Percentiles rank a stretch among this genome's conserved stretches.
phyloP scores from a whole-genome alignment of 2,329 filamentous ascomycete genomes.

The Nigrospora oryzae region DNA sequence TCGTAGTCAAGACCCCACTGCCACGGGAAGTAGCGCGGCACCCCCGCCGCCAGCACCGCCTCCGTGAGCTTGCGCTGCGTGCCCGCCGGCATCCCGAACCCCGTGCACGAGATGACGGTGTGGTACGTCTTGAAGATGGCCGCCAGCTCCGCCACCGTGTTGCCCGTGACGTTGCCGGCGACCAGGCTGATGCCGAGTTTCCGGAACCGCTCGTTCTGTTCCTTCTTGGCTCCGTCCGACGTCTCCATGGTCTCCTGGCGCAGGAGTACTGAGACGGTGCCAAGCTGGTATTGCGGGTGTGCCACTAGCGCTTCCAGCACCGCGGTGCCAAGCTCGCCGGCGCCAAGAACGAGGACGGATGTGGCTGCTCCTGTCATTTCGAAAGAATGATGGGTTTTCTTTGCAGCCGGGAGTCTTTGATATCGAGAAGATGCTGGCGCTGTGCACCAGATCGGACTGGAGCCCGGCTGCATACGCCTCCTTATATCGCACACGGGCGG shows the following conservation, averaged over 20 bases:
- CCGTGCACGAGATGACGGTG: slow-evolving; percentile 51
- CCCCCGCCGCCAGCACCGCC: slow-evolving; percentile 42
- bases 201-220: slow-evolving; percentile 23
- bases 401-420: too few species aligned
- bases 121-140: slow-evolving; percentile 36
- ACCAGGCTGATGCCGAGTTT: slow-evolving; percentile 30
- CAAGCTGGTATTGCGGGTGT: slow-evolving; percentile 30
- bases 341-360: slow-evolving; percentile 51
- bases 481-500: too few species aligned
- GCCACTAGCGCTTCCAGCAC: slow-evolving; percentile 41
- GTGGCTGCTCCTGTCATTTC: slow-evolving; percentile 1
- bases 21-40: slow-evolving; percentile 57
- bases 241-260: slow-evolving; percentile 37
- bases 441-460: too few species aligned
- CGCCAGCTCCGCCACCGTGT: slow-evolving; percentile 27
- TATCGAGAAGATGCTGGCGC: too few species aligned
- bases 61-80: slow-evolving; percentile 49
- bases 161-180: slow-evolving; percentile 28
- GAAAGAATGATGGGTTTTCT: too few species aligned
- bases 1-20: slow-evolving; percentile 71
- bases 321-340: slow-evolving; percentile 55
- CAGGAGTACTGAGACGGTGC: slow-evolving; percentile 43
- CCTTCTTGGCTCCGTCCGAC: slow-evolving; percentile 24
- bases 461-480: too few species aligned
- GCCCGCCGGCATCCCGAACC: slow-evolving; percentile 46